These are phyloP conservation scores for Platanus orientalis DNA, from an alignment of 164 flowering plant species.

Conservation along the genomic window DNA sequence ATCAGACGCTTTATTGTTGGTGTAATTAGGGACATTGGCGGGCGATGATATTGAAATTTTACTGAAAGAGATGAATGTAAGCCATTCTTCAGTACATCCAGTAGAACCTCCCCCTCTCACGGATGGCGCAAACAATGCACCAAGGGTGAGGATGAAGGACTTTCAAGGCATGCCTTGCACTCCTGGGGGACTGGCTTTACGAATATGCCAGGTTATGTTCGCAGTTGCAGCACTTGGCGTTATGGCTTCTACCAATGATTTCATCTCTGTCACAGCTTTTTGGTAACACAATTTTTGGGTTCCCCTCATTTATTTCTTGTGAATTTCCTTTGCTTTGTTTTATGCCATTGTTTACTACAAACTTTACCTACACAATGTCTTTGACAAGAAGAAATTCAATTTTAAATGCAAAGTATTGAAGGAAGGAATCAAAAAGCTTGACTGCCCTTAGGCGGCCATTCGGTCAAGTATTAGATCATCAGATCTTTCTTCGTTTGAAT, in stretches of 20 bases:
- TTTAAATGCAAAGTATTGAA: neutral
- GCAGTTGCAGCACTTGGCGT: constrained; percentile 55
- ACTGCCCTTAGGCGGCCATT: neutral
- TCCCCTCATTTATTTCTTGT: too few species aligned
- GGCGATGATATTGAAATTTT: neutral
- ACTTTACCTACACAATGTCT: too few species aligned
- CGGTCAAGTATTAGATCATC: neutral
- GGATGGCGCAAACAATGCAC: constrained; percentile 28
- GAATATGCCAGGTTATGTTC: constrained; percentile 56
- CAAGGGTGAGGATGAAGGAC: constrained; percentile 75
- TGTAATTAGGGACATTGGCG: neutral
- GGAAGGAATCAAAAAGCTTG: neutral
- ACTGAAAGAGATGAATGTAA: constrained; percentile 49
- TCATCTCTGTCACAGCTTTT: constrained; percentile 82
- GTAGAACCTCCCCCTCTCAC: constrained; percentile 61
- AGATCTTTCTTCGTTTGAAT: neutral
- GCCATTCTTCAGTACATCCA: constrained; percentile 85
- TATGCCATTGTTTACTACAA: neutral
- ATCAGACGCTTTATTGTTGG: too few species aligned
- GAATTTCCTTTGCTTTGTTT: neutral
- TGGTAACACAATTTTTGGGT: constrained; percentile 31
- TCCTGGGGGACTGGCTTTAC: constrained; percentile 52
- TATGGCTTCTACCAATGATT: constrained; percentile 79
- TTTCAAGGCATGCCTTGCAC: constrained; percentile 92
- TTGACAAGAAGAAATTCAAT: neutral